Percentiles rank a stretch among this genome's conserved stretches.
phyloP scores from a whole-genome alignment of 257 asterid genomes.

The Primulina eburnea region DNA sequence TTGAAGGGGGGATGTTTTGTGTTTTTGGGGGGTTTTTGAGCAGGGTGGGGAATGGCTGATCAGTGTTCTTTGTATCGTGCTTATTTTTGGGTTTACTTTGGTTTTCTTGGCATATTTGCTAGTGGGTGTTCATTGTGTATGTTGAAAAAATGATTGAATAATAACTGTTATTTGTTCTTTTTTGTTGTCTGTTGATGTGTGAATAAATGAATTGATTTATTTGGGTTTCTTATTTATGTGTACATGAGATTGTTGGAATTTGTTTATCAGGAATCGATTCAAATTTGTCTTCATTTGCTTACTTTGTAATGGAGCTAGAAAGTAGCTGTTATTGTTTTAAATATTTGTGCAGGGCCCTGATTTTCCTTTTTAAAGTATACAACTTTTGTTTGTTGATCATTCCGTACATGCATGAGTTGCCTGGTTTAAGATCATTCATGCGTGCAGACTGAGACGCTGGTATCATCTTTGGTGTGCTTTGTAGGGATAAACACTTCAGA shows the following conservation, averaged over 20 bases:
- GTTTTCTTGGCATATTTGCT: not conserved
- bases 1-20: not conserved
- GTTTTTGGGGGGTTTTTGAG: not conserved
- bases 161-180: not conserved
- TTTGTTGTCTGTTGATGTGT: not conserved
- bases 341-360: not conserved
- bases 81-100: too few species aligned
- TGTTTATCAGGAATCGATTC: not conserved
- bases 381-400: not conserved
- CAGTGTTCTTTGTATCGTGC: not conserved
- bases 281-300: too few species aligned
- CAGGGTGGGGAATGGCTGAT: not conserved
- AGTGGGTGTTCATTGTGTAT: not conserved
- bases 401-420: not conserved
- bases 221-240: not conserved
- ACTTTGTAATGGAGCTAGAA: not conserved
- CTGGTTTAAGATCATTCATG: not conserved
- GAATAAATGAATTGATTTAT: too few species aligned
- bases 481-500: slow-evolving; percentile 86
- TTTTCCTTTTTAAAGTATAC: not conserved
- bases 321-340: not conserved
- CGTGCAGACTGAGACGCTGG: slow-evolving; percentile 13
- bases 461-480: slow-evolving; percentile 17
- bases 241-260: not conserved
- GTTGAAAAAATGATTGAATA: not conserved